A percentile compares a stretch with the other conserved stretches of the same genome.
Conservation (phyloP, 164 flowering plant species). For the Brasenia schreberi region DNA sequence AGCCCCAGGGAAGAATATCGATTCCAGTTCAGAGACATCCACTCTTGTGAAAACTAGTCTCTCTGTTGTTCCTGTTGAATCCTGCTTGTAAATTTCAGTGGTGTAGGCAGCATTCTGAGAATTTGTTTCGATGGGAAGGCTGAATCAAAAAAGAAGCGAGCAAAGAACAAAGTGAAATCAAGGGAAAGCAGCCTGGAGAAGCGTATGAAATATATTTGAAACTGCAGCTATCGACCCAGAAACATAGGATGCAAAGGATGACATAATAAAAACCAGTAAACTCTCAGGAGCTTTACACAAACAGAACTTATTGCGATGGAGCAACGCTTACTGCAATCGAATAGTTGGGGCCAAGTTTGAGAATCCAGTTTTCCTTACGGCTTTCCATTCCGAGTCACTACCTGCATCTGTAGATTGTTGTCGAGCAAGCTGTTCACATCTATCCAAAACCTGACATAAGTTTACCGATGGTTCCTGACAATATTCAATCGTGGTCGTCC, state of each 20-base stretch:
- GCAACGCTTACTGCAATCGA: constrained; percentile 62
- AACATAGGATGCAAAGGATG: not conserved
- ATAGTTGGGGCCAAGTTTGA: constrained; percentile 35
- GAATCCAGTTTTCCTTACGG: constrained; percentile 44
- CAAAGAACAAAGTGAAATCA: not conserved
- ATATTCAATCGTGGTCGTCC: constrained; percentile 73
- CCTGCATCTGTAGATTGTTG: constrained; percentile 45
- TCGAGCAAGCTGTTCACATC: constrained; percentile 45
- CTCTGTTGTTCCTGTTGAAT: constrained; percentile 29
- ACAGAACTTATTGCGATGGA: too few species aligned
- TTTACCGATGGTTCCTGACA: constrained; percentile 44
- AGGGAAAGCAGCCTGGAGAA: too few species aligned
- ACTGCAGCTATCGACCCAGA: not conserved
- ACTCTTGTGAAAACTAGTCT: constrained; percentile 43
- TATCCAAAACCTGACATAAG: constrained; percentile 54
- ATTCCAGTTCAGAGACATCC: constrained; percentile 50
- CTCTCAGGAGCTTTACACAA: too few species aligned
- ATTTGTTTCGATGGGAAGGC: constrained; percentile 47
- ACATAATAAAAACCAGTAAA: too few species aligned
- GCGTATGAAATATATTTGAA: not conserved
- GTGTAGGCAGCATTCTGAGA: constrained; percentile 32
- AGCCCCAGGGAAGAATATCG: constrained; percentile 38
- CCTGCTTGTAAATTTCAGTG: constrained; percentile 64
- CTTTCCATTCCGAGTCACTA: constrained; percentile 78
- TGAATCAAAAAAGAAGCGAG: constrained; percentile 15